phyloP scores from a whole-genome alignment of 2,329 filamentous ascomycete genomes.

The Arachnopeziza araneosa region DNA sequence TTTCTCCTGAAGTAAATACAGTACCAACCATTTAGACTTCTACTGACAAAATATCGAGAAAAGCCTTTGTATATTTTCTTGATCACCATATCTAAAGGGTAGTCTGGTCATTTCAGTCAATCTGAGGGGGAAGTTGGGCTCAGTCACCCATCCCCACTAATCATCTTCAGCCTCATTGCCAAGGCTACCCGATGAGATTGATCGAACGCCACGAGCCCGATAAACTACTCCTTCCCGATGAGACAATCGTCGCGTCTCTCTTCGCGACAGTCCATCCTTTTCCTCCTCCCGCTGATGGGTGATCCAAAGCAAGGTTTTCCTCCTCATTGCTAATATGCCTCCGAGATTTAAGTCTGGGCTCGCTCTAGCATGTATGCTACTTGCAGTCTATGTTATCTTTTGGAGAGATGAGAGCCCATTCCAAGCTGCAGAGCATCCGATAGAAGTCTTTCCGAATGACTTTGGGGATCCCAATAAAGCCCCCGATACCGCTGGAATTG shows the following conservation, averaged over 20 bases:
- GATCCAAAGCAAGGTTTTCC: neutral
- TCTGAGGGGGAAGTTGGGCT: no score
- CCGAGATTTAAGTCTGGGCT: conserved; percentile 7
- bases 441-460: conserved; percentile 9
- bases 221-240: neutral
- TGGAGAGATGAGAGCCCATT: conserved; percentile 9
- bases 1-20: no score
- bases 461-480: conserved; percentile 2
- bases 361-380: conserved; percentile 8
- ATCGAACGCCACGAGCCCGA: neutral
- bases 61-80: no score
- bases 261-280: neutral
- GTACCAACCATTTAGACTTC: no score
- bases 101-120: no score
- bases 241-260: neutral
- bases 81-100: no score
- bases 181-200: neutral
- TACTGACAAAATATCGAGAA: no score
- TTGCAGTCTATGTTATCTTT: conserved; percentile 10
- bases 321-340: conserved; percentile 6
- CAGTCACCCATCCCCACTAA: neutral
- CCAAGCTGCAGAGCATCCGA: conserved; percentile 1
- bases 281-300: neutral
- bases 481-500: neutral
- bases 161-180: neutral